These are phyloP conservation scores for Peronosclerospora sorghi DNA, from an alignment of 352 stramenopile genomes.

Conservation along the genomic window DNA sequence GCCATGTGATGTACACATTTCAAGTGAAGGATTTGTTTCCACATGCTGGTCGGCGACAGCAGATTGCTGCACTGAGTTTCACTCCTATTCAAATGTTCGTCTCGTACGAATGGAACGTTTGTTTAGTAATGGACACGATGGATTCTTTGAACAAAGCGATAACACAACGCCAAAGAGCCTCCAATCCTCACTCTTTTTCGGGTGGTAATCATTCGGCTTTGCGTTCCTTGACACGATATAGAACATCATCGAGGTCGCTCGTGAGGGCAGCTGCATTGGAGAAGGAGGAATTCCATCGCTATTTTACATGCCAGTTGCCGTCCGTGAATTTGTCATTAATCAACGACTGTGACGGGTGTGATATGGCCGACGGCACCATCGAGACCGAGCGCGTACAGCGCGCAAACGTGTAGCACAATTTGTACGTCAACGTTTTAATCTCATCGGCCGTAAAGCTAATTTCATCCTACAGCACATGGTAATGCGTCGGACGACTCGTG, in stretches of 20 bases:
- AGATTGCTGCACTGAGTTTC: constrained; percentile 62
- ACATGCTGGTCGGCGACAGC: constrained; percentile 49
- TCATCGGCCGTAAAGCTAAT: constrained; percentile 57
- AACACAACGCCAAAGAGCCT: constrained; percentile 10
- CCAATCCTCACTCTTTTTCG: constrained; percentile 2
- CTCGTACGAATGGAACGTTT: constrained; percentile 70
- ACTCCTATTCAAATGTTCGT: constrained; percentile 70
- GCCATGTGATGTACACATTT: constrained; percentile 50
- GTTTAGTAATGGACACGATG: constrained; percentile 41
- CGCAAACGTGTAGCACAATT: too few species aligned
- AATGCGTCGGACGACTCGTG: constrained; percentile 79
- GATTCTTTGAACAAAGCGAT: constrained; percentile 26
- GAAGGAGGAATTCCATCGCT: constrained; percentile 51
- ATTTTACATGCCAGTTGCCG: constrained; percentile 62
- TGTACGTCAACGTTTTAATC: too few species aligned
- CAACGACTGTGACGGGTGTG: constrained; percentile 79
- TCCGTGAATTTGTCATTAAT: constrained; percentile 67
- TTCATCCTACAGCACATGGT: constrained; percentile 75
- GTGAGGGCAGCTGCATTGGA: constrained; percentile 2
- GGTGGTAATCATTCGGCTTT: background rate
- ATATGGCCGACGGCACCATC: too few species aligned
- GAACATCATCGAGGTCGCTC: constrained; percentile 15
- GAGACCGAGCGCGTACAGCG: too few species aligned
- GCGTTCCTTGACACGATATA: constrained; percentile 4
- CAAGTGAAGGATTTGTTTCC: constrained; percentile 62